These are phyloP conservation scores for Pseudogymnoascus sp. DNA, from an alignment of 2,329 filamentous ascomycete species.

Conservation along the genomic window DNA sequence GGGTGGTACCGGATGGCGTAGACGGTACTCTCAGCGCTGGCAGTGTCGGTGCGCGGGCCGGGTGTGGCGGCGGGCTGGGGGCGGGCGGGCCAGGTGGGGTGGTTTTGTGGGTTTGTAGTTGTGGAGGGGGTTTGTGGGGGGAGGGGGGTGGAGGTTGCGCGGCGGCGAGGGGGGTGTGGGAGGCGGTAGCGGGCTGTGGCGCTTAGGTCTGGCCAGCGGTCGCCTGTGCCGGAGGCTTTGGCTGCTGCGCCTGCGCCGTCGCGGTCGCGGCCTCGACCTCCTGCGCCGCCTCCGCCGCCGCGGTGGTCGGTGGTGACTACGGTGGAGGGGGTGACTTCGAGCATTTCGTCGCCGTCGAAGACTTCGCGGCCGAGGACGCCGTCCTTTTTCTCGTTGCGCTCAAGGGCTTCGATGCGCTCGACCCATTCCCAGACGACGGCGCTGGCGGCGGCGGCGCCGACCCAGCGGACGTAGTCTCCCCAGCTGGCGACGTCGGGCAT, in stretches of 20 bases:
- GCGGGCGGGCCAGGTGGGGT: constrained; percentile 40
- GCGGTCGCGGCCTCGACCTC: constrained; percentile 19
- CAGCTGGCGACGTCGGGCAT: constrained; percentile 62
- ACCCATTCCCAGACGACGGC: constrained; percentile 81
- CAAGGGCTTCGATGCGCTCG: constrained; percentile 64
- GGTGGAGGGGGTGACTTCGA: constrained; percentile 52
- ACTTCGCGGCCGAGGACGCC: constrained; percentile 63
- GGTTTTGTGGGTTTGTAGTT: neutral
- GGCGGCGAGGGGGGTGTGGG: neutral
- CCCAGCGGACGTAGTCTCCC: constrained; percentile 72
- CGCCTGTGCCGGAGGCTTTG: neutral
- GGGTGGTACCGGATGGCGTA: constrained; percentile 56
- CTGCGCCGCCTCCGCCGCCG: constrained; percentile 30
- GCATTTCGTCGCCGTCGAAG: constrained; percentile 68
- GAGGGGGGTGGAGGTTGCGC: neutral
- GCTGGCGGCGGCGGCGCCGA: constrained; percentile 64
- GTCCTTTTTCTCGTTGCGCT: constrained; percentile 65
- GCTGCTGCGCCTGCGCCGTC: neutral
- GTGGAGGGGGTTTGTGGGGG: neutral
- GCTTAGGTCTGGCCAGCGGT: constrained; percentile 18
- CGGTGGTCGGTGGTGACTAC: constrained; percentile 41
- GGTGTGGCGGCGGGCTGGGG: constrained; percentile 48
- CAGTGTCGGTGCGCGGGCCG: constrained; percentile 52
- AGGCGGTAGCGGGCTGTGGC: constrained; percentile 10
- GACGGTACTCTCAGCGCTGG: constrained; percentile 55